Conservation (phyloP, 2,329 filamentous ascomycete genomes). For the Trichoderma semiorbis region DNA sequence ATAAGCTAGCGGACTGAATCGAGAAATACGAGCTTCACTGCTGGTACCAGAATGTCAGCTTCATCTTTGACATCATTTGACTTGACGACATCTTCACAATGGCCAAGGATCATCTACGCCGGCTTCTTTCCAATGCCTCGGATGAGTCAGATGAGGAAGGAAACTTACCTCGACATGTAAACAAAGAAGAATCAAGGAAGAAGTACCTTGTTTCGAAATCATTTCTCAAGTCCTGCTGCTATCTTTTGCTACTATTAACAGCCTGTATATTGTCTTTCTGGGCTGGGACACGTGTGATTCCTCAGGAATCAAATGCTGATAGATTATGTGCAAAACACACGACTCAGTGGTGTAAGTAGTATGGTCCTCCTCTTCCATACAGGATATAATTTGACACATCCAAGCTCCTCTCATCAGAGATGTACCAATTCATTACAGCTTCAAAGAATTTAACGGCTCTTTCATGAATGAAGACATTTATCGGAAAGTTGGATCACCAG, state of each 20-base stretch:
- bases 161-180: background rate
- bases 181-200: background rate
- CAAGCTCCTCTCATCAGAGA: conserved; percentile 35
- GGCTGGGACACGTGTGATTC: conserved; percentile 6
- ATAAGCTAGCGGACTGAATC: background rate
- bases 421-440: conserved; percentile 31
- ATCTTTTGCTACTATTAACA: background rate
- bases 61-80: background rate
- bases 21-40: background rate
- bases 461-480: conserved; percentile 54
- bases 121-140: background rate
- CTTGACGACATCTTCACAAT: background rate
- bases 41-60: background rate
- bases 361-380: background rate
- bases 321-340: conserved; percentile 31
- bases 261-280: conserved; percentile 11
- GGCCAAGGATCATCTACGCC: conserved; percentile 1
- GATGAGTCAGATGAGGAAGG: conserved; percentile 18
- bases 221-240: background rate
- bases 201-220: background rate
- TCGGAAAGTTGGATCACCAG: conserved; percentile 45
- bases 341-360: conserved; percentile 36
- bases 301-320: conserved; percentile 6
- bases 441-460: conserved; percentile 51
- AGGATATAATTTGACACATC: background rate